These are phyloP conservation scores for Cryomyces antarcticus DNA, from an alignment of 495 filamentous ascomycete genomes.

Conservation along the genomic window DNA sequence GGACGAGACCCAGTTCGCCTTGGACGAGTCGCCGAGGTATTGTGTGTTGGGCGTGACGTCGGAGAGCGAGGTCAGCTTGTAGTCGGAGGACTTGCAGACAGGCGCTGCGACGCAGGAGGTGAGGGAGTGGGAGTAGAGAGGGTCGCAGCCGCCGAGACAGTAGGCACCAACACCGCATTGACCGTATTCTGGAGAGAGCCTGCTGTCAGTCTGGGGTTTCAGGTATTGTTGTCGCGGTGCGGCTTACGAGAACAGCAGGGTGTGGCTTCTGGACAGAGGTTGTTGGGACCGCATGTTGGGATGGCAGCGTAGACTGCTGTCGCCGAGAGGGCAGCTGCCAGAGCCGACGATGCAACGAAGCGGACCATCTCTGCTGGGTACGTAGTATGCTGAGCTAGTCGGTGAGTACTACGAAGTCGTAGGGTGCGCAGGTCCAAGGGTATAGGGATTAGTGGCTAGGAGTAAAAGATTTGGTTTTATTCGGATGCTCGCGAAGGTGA, in stretches of 20 bases:
- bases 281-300: slow-evolving; percentile 31
- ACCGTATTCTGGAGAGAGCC: slow-evolving; percentile 50
- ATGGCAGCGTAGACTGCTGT: slow-evolving; percentile 4
- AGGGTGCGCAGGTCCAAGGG: no score
- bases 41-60: slow-evolving; percentile 44
- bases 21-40: slow-evolving; percentile 67
- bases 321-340: slow-evolving; percentile 4
- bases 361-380: background rate
- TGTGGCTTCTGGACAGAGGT: slow-evolving; percentile 48
- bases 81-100: slow-evolving; percentile 52
- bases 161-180: slow-evolving; percentile 85
- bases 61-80: slow-evolving; percentile 50
- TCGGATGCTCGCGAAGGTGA: no score
- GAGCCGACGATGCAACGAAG: slow-evolving; percentile 5
- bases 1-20: slow-evolving; percentile 71
- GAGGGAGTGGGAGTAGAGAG: slow-evolving; percentile 54
- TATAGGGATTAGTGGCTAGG: no score
- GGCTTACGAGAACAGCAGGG: slow-evolving; percentile 85
- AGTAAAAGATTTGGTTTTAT: no score
- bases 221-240: slow-evolving; percentile 9
- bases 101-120: slow-evolving; percentile 77
- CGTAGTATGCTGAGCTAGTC: no score
- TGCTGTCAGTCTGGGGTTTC: background rate
- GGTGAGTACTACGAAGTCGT: no score
- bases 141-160: slow-evolving; percentile 92